Conservation (phyloP, 1,139 yeast species). For the Pneumocystis wakefieldiae region DNA sequence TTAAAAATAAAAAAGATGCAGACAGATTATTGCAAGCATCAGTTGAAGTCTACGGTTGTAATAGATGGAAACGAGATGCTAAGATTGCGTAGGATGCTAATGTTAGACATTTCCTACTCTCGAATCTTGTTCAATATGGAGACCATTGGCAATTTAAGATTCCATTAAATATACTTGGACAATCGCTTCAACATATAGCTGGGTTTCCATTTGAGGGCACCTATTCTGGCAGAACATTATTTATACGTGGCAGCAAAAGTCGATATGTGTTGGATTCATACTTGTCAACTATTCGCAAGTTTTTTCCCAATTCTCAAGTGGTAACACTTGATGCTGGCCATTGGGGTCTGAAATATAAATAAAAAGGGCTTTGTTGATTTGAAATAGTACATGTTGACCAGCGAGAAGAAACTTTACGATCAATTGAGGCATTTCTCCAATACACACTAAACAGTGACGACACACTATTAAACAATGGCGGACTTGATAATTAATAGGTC, state of each 20-base stretch:
- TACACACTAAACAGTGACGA: too few species aligned
- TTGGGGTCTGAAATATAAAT: slow-evolving; percentile 34
- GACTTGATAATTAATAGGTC: too few species aligned
- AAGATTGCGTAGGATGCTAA: slow-evolving; percentile 45
- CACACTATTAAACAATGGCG: too few species aligned
- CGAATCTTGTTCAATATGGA: slow-evolving; percentile 39
- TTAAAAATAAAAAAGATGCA: too few species aligned
- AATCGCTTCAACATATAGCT: slow-evolving; percentile 49
- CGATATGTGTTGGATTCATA: slow-evolving; percentile 76
- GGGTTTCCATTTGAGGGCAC: slow-evolving; percentile 58
- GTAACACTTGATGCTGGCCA: slow-evolving; percentile 75
- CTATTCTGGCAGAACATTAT: slow-evolving; percentile 60
- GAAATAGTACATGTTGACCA: not conserved
- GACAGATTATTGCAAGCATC: too few species aligned
- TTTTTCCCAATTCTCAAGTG: slow-evolving; percentile 64
- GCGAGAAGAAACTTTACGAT: not conserved
- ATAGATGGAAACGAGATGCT: slow-evolving; percentile 55
- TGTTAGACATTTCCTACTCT: slow-evolving; percentile 66
- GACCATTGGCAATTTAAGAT: slow-evolving; percentile 34
- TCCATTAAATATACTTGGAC: slow-evolving; percentile 55
- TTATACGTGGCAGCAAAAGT: slow-evolving; percentile 67
- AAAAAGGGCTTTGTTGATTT: not conserved
- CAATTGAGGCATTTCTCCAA: not conserved
- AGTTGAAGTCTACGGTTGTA: too few species aligned
- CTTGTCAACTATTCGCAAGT: slow-evolving; percentile 55